phyloP scores from a whole-genome alignment of 208 protist species.

The Wallacemonas sp. region DNA sequence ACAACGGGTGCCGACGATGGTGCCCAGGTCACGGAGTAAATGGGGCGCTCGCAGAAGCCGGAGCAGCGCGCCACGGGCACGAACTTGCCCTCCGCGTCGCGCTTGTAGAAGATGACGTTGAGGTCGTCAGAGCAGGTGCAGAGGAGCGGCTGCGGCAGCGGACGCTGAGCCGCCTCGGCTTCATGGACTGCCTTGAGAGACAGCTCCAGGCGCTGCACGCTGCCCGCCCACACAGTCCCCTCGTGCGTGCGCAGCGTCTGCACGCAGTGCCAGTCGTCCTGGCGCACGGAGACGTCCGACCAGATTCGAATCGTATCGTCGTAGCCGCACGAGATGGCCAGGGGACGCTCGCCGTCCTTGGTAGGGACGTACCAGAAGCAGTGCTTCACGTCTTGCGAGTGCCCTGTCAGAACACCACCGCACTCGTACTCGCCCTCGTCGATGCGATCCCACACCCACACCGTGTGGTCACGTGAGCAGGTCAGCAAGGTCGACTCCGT shows the following conservation, averaged over 20 bases:
- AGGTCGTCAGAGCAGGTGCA: slow-evolving; percentile 81
- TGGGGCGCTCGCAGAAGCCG: slow-evolving; percentile 63
- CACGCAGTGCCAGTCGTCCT: slow-evolving; percentile 91
- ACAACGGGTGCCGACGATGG: slow-evolving; percentile 43
- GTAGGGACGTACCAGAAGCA: slow-evolving; percentile 71
- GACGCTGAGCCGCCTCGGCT: slow-evolving; percentile 15
- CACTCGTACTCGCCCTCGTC: slow-evolving; percentile 90
- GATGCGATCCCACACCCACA: slow-evolving; percentile 92
- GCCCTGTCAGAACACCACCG: slow-evolving; percentile 82
- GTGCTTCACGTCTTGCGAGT: slow-evolving; percentile 91
- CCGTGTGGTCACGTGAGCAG: slow-evolving; percentile 86
- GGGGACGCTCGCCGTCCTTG: slow-evolving; percentile 26
- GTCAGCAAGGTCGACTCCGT: slow-evolving; percentile 83
- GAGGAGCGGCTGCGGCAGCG: slow-evolving; percentile 49
- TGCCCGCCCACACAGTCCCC: slow-evolving; percentile 84
- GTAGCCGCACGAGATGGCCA: slow-evolving; percentile 54
- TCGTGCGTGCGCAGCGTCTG: slow-evolving; percentile 72
- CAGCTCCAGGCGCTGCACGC: slow-evolving; percentile 64
- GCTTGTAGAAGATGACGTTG: slow-evolving; percentile 64
- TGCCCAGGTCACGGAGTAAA: slow-evolving; percentile 82
- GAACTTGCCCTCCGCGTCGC: slow-evolving; percentile 42
- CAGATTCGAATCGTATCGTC: slow-evolving; percentile 78
- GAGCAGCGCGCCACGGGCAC: slow-evolving; percentile 28
- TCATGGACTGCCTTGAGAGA: slow-evolving; percentile 32
- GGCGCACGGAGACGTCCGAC: slow-evolving; percentile 36